These are phyloP conservation scores for Musa beccarii DNA, from an alignment of 176 grass and related monocot genomes.

Conservation along the genomic window DNA sequence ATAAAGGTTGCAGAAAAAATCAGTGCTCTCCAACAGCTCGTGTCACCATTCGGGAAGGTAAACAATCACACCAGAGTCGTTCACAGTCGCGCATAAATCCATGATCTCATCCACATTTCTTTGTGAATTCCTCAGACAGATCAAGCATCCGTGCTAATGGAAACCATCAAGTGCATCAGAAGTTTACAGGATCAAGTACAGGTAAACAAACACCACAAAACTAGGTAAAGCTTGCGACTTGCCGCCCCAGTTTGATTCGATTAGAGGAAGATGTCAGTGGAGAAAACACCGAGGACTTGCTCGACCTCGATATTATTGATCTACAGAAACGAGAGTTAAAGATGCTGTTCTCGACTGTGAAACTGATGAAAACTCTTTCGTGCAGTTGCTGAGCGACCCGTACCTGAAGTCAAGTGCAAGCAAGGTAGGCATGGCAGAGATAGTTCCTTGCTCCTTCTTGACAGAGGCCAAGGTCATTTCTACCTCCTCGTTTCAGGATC, in stretches of 20 bases:
- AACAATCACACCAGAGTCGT: no score
- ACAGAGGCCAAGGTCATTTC: no score
- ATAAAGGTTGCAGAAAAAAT: slow-evolving; percentile 19
- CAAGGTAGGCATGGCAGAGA: not conserved
- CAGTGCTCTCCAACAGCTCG: slow-evolving; percentile 20
- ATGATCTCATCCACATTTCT: not conserved
- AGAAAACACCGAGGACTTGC: no score
- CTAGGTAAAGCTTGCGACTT: no score
- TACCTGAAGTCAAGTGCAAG: slow-evolving; percentile 5
- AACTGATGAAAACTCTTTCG: not conserved
- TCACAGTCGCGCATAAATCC: no score
- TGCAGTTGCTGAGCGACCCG: slow-evolving; percentile 9
- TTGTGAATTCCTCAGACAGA: slow-evolving; percentile 10
- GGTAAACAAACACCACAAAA: not conserved
- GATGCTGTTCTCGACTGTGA: no score
- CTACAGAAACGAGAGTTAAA: no score
- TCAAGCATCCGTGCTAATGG: slow-evolving; percentile 14
- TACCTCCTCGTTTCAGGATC: not conserved
- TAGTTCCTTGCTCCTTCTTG: not conserved
- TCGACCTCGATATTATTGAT: no score
- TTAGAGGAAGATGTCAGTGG: no score
- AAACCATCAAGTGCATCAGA: slow-evolving; percentile 12
- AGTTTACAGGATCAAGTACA: slow-evolving; percentile 12
- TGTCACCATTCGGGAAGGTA: slow-evolving; percentile 28
- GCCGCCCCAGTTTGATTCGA: no score